A percentile compares a stretch with the other conserved stretches of the same genome.
phyloP scores from a whole-genome alignment of 129 eudicot species.

The Pulicaria dysenterica region DNA sequence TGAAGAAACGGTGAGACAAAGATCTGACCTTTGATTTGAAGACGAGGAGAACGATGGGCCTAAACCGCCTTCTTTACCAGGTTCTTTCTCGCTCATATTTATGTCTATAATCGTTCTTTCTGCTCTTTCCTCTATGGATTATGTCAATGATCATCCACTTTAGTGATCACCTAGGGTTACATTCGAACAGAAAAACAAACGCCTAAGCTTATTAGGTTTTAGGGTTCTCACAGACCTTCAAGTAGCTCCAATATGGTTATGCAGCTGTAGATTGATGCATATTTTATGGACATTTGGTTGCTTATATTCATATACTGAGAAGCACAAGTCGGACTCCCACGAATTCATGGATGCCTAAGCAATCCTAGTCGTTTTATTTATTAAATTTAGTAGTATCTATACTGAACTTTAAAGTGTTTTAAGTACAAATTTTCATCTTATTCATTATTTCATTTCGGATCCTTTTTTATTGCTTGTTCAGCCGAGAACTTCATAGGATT shows the following conservation, averaged over 20 bases:
- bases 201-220: slow-evolving; percentile 22
- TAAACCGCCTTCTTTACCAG: slow-evolving; percentile 42
- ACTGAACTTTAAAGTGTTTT: no score
- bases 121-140: neutral
- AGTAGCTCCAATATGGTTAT: slow-evolving; percentile 1
- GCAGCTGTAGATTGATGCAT: neutral
- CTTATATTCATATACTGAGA: neutral
- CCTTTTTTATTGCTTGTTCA: no score
- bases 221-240: slow-evolving; percentile 1
- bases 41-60: slow-evolving; percentile 28
- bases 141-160: slow-evolving; percentile 7
- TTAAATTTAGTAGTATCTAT: no score
- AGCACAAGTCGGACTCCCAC: no score
- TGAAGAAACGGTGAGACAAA: slow-evolving; percentile 21
- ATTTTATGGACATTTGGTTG: slow-evolving; percentile 5
- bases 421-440: no score
- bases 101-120: slow-evolving; percentile 1
- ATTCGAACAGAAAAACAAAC: slow-evolving; percentile 9
- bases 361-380: no score
- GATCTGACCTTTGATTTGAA: slow-evolving; percentile 30
- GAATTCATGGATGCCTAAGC: no score
- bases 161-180: slow-evolving; percentile 12
- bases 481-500: no score
- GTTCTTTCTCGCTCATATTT: slow-evolving; percentile 9
- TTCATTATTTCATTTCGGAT: no score